phyloP scores from a whole-genome alignment of 2,329 filamentous ascomycete species.

The Fusarium piperis region DNA sequence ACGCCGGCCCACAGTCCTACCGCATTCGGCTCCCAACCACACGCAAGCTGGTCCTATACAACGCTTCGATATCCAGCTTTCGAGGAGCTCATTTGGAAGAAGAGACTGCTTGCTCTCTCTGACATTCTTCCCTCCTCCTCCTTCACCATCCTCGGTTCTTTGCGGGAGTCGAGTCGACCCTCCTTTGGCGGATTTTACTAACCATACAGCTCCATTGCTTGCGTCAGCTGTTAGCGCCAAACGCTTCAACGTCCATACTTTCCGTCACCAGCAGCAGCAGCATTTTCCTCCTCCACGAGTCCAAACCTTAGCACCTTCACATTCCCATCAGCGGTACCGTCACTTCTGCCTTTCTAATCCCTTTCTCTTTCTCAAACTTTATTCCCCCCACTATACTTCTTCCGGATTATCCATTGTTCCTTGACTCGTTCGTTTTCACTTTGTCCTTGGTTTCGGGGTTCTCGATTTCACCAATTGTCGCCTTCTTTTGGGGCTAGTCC shows the following conservation, averaged over 20 bases:
- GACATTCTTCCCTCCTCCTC: slow-evolving; percentile 19
- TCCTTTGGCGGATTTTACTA: slow-evolving; percentile 21
- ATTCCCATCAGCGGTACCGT: slow-evolving; percentile 4
- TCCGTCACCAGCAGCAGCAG: slow-evolving; percentile 14
- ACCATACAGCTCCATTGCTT: slow-evolving; percentile 11
- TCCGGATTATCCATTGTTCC: slow-evolving; percentile 15
- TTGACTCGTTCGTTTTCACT: neutral
- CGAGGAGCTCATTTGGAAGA: slow-evolving; percentile 25
- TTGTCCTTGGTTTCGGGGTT: neutral
- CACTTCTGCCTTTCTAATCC: slow-evolving; percentile 19
- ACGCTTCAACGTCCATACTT: slow-evolving; percentile 9
- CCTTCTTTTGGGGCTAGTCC: slow-evolving; percentile 17
- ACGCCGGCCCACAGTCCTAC: slow-evolving; percentile 37
- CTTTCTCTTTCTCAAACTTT: slow-evolving; percentile 14
- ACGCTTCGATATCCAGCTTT: slow-evolving; percentile 38
- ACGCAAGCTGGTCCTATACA: slow-evolving; percentile 42
- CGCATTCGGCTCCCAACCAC: slow-evolving; percentile 45
- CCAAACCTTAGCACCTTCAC: slow-evolving; percentile 25
- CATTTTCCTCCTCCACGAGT: slow-evolving; percentile 8
- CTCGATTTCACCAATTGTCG: slow-evolving; percentile 16
- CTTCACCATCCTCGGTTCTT: slow-evolving; percentile 23
- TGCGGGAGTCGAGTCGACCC: slow-evolving; percentile 1
- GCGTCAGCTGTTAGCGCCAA: neutral
- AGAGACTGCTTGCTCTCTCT: slow-evolving; percentile 21
- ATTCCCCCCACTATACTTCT: slow-evolving; percentile 20